Conservation (phyloP, 2,329 filamentous ascomycete species). For the Trichoderma arundinaceum region DNA sequence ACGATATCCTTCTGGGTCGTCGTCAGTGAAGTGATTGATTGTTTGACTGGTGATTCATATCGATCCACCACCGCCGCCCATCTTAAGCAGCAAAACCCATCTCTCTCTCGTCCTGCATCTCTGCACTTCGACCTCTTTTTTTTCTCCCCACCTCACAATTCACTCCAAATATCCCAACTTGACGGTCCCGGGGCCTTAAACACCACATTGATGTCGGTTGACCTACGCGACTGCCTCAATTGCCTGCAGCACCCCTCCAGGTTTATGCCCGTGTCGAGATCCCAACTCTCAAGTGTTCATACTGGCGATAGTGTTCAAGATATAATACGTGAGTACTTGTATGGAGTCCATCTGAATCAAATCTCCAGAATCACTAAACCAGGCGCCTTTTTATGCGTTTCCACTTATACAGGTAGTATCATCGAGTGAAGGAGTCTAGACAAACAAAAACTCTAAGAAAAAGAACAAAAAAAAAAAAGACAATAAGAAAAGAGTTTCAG, state of each 20-base stretch:
- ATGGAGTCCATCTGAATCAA: conserved; percentile 18
- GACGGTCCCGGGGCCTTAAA: conserved; percentile 36
- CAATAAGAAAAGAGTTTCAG: not conserved
- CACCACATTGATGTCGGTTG: conserved; percentile 65
- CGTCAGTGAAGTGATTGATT: conserved; percentile 33
- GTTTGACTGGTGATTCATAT: conserved; percentile 31
- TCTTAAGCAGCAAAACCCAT: not conserved
- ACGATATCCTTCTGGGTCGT: conserved; percentile 29
- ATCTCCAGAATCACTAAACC: conserved; percentile 14
- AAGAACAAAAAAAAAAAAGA: not conserved
- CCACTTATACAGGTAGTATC: conserved; percentile 24
- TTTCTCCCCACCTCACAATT: not conserved
- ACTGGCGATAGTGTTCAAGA: conserved; percentile 63
- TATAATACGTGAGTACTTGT: conserved; percentile 52
- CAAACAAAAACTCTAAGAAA: not conserved
- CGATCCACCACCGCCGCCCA: not conserved
- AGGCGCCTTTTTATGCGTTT: conserved; percentile 8
- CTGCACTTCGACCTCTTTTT: not conserved
- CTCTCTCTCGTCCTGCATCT: not conserved
- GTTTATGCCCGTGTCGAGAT: conserved; percentile 63
- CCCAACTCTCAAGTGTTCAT: conserved; percentile 59
- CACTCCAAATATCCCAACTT: conserved; percentile 13
- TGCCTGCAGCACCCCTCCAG: conserved; percentile 62
- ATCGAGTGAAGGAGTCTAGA: conserved; percentile 21
- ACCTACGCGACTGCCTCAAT: conserved; percentile 60